phyloP scores from a whole-genome alignment of 768 basidiomycete genomes.

The Pleurotus eryngii region DNA sequence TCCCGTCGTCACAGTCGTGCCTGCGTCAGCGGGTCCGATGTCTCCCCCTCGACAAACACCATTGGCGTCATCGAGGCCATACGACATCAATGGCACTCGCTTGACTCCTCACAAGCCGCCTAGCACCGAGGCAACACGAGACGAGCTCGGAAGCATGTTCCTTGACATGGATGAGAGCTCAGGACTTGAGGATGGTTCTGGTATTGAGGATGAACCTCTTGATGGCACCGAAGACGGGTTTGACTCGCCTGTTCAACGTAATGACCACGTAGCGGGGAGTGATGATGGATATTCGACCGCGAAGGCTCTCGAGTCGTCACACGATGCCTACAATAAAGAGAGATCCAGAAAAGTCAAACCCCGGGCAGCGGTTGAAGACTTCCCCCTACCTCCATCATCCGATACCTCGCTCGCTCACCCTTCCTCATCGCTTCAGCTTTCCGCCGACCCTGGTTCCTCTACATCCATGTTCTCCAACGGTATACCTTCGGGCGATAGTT shows the following conservation, averaged over 20 bases:
- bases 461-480: slow-evolving; percentile 21
- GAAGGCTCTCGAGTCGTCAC: background rate
- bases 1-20: slow-evolving; percentile 11
- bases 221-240: slow-evolving; percentile 29
- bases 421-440: background rate
- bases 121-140: background rate
- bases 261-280: background rate
- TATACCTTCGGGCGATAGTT: background rate
- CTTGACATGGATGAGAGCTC: slow-evolving; percentile 61
- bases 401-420: background rate
- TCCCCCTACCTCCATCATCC: slow-evolving; percentile 43
- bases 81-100: slow-evolving; percentile 6
- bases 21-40: slow-evolving; percentile 5
- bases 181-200: slow-evolving; percentile 40
- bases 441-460: background rate
- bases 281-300: background rate
- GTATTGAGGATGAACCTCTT: slow-evolving; percentile 32
- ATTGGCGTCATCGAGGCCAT: slow-evolving; percentile 17
- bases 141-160: slow-evolving; percentile 47
- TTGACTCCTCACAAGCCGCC: background rate
- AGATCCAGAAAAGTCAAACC: slow-evolving; percentile 26
- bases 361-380: slow-evolving; percentile 46
- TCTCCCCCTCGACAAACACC: slow-evolving; percentile 14
- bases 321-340: slow-evolving; percentile 8
- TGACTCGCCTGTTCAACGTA: slow-evolving; percentile 9